These are phyloP conservation scores for Adansonia rubrostipa DNA, from an alignment of 441 rosid genomes.

Conservation along the genomic window DNA sequence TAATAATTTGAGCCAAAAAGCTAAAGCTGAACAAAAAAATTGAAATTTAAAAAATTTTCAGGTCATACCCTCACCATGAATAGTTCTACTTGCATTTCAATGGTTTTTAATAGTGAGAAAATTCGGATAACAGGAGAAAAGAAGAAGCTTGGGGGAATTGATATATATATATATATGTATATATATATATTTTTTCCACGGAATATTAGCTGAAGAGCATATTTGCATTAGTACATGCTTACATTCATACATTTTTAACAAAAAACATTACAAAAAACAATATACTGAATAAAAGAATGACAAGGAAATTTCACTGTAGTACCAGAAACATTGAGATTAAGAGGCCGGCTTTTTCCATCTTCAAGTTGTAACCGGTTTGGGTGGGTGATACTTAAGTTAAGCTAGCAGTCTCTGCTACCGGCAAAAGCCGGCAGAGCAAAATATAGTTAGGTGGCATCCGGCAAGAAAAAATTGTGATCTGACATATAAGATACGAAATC, in stretches of 20 bases:
- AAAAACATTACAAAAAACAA: not conserved
- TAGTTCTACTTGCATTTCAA: no score
- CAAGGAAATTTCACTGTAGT: not conserved
- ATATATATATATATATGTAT: no score
- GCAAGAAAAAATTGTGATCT: conserved; percentile 38
- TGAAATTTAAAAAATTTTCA: no score
- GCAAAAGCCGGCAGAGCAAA: not conserved
- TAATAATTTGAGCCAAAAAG: no score
- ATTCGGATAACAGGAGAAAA: no score
- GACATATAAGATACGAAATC: not conserved
- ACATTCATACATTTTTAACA: conserved; percentile 22
- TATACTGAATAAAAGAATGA: conserved; percentile 27
- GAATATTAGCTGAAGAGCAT: not conserved
- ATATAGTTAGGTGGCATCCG: not conserved
- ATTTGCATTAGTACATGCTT: not conserved
- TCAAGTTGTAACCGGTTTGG: not conserved
- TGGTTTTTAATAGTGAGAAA: no score
- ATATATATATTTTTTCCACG: not conserved
- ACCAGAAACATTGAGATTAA: not conserved
- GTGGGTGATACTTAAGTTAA: not conserved
- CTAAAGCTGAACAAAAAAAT: no score
- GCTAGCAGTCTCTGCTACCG: not conserved
- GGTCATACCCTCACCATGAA: no score
- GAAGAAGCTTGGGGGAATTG: no score
- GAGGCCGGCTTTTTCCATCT: conserved; percentile 8